Conservation (phyloP, 768 basidiomycete species). For the Leccinum truebloodii region DNA sequence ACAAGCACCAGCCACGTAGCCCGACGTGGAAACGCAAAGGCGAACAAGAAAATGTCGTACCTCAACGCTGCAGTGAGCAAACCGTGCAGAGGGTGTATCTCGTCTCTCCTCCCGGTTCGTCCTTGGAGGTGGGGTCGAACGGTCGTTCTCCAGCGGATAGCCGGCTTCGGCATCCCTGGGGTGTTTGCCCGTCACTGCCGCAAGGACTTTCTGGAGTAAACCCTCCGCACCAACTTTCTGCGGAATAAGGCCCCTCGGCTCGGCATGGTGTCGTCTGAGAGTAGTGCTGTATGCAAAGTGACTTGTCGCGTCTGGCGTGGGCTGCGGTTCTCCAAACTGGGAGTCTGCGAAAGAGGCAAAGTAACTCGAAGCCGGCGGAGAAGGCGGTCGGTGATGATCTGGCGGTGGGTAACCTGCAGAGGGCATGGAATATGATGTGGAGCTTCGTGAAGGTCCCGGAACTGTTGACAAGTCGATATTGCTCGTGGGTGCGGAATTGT, state of each 20-base stretch:
- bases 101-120: slow-evolving; percentile 33
- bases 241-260: slow-evolving; percentile 38
- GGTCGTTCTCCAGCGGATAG: slow-evolving; percentile 34
- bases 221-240: slow-evolving; percentile 50
- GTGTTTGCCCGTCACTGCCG: slow-evolving; percentile 34
- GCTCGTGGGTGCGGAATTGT: slow-evolving; percentile 3
- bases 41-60: slow-evolving; percentile 38
- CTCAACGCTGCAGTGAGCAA: slow-evolving; percentile 66
- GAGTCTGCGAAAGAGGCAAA: slow-evolving; percentile 61
- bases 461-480: slow-evolving; percentile 19
- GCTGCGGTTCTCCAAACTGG: slow-evolving; percentile 49
- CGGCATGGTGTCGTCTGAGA: slow-evolving; percentile 63
- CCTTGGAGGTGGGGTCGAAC: slow-evolving; percentile 4
- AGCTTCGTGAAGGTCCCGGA: slow-evolving; percentile 18
- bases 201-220: slow-evolving; percentile 47
- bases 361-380: slow-evolving; percentile 82
- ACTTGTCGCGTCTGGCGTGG: slow-evolving; percentile 60
- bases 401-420: slow-evolving; percentile 9
- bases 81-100: slow-evolving; percentile 66
- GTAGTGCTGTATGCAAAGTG: slow-evolving; percentile 88
- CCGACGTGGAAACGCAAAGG: not conserved
- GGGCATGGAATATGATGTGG: slow-evolving; percentile 23
- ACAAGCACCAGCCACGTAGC: slow-evolving; percentile 2
- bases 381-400: slow-evolving; percentile 38
- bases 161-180: slow-evolving; percentile 38